A percentile compares a stretch with the other conserved stretches of the same genome.
These are phyloP conservation scores for Tuber brumale DNA, from an alignment of 495 filamentous ascomycete species.

Conservation along the genomic window DNA sequence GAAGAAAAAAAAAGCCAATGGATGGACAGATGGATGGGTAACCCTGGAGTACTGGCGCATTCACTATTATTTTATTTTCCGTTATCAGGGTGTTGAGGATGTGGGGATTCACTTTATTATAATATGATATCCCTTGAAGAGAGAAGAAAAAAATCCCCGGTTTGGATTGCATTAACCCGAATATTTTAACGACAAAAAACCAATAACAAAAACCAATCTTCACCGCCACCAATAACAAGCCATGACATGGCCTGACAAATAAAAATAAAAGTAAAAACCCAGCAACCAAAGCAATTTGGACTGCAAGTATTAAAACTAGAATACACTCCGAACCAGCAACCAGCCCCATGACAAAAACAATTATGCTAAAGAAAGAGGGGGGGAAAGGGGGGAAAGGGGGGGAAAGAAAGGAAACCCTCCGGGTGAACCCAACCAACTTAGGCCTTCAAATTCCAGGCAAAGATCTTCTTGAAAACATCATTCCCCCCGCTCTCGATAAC, in stretches of 20 bases:
- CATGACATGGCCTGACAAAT: background rate
- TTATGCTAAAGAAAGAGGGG: background rate
- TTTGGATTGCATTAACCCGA: background rate
- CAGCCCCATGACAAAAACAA: background rate
- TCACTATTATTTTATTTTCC: background rate
- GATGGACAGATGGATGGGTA: background rate
- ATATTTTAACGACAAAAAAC: background rate
- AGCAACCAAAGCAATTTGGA: background rate
- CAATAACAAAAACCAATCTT: background rate
- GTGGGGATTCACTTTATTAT: background rate
- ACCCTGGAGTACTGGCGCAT: background rate
- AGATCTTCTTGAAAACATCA: conserved; percentile 69
- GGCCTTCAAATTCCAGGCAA: conserved; percentile 70
- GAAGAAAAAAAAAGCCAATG: background rate
- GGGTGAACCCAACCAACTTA: background rate
- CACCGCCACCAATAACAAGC: background rate
- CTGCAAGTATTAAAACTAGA: background rate
- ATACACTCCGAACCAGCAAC: background rate
- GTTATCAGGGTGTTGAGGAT: background rate
- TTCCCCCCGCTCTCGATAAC: conserved; percentile 71
- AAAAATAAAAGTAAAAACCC: background rate
- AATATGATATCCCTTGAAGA: background rate
- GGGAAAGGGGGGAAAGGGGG: too few species aligned
- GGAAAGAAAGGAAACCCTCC: background rate
- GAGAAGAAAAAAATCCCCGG: background rate